phyloP scores from a whole-genome alignment of 495 filamentous ascomycete genomes.

The Achaetomiella virescens region DNA sequence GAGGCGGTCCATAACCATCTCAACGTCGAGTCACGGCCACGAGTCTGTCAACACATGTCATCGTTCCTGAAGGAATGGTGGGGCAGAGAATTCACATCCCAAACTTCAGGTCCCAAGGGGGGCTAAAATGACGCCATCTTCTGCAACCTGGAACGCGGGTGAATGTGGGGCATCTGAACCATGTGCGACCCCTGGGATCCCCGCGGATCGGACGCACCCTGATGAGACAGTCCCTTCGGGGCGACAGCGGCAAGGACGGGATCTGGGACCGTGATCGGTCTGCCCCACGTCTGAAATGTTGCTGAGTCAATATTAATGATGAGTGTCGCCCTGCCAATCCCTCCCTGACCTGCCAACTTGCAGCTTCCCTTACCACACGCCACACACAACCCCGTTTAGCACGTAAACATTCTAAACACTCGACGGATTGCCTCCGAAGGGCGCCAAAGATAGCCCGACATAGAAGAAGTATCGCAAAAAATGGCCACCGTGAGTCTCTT shows the following conservation, averaged over 20 bases:
- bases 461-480: not conserved
- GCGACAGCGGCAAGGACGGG: slow-evolving; percentile 1
- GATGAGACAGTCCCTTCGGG: not conserved
- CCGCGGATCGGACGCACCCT: slow-evolving; percentile 6
- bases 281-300: not conserved
- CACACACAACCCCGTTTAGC: not conserved
- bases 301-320: not conserved
- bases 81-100: not conserved
- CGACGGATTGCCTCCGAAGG: not conserved
- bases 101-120: not conserved
- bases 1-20: too few species aligned
- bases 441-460: not conserved
- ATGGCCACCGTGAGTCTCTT: slow-evolving; percentile 16
- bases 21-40: too few species aligned
- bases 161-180: not conserved
- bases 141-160: not conserved
- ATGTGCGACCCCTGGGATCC: not conserved
- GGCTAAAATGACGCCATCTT: slow-evolving; percentile 25
- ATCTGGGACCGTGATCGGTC: not conserved
- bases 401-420: not conserved
- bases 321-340: not conserved
- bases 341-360: not conserved
- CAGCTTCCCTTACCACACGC: too few species aligned
- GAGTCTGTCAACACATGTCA: too few species aligned
- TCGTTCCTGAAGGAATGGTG: not conserved